These are phyloP conservation scores for Diaporthe sp. DNA, from an alignment of 2,329 filamentous ascomycete genomes.

Conservation along the genomic window DNA sequence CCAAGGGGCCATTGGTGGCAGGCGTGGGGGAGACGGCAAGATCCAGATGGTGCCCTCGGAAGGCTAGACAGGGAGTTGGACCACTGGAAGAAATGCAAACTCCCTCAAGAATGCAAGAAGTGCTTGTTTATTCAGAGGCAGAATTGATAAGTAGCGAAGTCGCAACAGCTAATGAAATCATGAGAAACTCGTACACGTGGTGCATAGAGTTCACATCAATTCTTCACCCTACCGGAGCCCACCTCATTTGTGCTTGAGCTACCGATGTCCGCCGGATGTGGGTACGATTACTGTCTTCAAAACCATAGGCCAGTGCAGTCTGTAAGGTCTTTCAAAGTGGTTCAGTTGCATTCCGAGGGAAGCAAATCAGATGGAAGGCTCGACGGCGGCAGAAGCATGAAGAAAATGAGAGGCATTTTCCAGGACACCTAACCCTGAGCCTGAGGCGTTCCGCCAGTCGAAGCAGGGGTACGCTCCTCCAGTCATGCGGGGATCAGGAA, in stretches of 20 bases:
- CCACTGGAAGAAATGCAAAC: no score
- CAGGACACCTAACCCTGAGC: not conserved
- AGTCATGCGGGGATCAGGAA: slow-evolving; percentile 8
- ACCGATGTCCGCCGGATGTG: no score
- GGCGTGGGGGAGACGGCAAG: no score
- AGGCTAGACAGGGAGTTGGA: no score
- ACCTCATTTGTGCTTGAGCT: not conserved
- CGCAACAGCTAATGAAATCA: no score
- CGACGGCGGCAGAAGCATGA: not conserved
- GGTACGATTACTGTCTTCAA: not conserved
- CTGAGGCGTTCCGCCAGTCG: no score
- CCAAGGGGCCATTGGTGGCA: no score
- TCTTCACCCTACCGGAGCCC: not conserved
- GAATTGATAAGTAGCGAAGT: no score
- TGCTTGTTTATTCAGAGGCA: no score
- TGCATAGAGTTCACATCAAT: not conserved
- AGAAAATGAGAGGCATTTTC: not conserved
- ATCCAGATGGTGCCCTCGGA: no score
- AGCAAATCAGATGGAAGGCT: not conserved
- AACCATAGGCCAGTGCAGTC: not conserved
- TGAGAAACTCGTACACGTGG: no score
- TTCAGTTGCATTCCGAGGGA: not conserved
- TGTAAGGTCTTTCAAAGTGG: not conserved
- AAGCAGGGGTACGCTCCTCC: not conserved
- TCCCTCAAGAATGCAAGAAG: no score